Base-by-base conservation (phyloP, 1,284 basidiomycete genomes). In the Cutaneotrichosporon dermatis region DNA sequence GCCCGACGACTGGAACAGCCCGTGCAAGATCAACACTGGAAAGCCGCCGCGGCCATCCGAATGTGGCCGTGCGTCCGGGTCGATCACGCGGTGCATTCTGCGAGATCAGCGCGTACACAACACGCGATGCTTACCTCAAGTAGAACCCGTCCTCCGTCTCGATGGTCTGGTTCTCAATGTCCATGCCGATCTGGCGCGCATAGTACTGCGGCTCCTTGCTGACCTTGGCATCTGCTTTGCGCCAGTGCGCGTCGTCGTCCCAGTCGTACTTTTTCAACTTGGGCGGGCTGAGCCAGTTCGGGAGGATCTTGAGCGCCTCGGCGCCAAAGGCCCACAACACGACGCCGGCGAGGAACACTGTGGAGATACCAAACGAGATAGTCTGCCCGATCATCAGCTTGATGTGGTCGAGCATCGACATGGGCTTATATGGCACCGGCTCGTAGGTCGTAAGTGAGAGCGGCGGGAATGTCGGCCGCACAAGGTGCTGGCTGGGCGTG, bases 1-100 rank as follows among this genome's bases (percentile, higher is more conserved):
- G 6, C 84, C 84, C n/a, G 81, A 82, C 4, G 80, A 82, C 73
- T 86, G 84, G 73, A 86, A 86, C 4, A 85, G 76, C 39, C 84
- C 84, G 75, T 86, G 84, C 63, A 84, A 79, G 64, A 85, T 81
- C 10, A 85, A 74, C n/a, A 85, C 80, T 1, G 84, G 84, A 73
- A 81, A 85, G 1, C 83, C 83, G 25, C 80, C 80, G 62, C 77
- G 70, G 0, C 82, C 81, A 63, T 82, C 80, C 4, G 75, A 61
- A 41, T 76, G 75, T 16, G 70, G 70, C 59, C 74, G 70, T 5
- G 80, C 75, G 48, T 79, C 65, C 13, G 81, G 81, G 63, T 82
- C 80, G 57, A 83, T 78, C 55, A 85, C 81, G 52, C 80, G 78
- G 71, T 84, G 81, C 66, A 84, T 77, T 51, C 82, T 80, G 61